Base-by-base conservation (phyloP, 2,329 filamentous ascomycete genomes). In the Ceratocystis variospora region DNA sequence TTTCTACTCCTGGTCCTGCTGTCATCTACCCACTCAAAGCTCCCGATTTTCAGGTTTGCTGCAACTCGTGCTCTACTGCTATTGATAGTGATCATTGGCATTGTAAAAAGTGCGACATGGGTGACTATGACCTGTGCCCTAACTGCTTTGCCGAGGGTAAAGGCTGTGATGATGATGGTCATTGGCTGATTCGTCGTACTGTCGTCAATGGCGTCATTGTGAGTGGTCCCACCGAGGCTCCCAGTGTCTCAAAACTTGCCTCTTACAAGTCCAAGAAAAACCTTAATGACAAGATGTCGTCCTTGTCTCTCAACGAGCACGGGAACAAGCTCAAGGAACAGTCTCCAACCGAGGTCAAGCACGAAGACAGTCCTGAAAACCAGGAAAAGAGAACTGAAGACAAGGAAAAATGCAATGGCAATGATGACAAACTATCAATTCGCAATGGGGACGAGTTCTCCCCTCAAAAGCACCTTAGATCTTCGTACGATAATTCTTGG, bases 121-220 rank as follows among this genome's bases (percentile, higher is more conserved):
- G 93, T 50, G 94, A 99, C 75, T 99, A 92, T 72, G 94, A 99
- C 73, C 83, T 99, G 37, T 99, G 95, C 80, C 82, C 86, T 70
- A 76, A 79, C 5, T 99, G 94, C 72, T 84, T 96, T 61, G 82
- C 86, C 62, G 78, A 80, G 53, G 92, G 92, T 69, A 80, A 88
- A 67, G 83, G 88, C 50, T 99, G 95, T 79, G 83, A 86, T 69
- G 86, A 86, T 67, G 82, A 87, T 37, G 83, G 85, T 69, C 94
- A 99, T 77, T 96, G 91, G 92, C 80, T 99, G 76, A 93, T 97
- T 75, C 96, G 96, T 83, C 87, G 94, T 67, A 85, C 84, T 69
- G 84, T 96, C 69, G 81, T 87, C 72, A 82, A 91, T 68, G 93
- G 92, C 63, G 80, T 84, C 69, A 86, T 96, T 66, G 83, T 90